These are phyloP conservation scores for Rhododendron mucronatum DNA, from an alignment of 148 eudicot genomes.

Conservation along the genomic window DNA sequence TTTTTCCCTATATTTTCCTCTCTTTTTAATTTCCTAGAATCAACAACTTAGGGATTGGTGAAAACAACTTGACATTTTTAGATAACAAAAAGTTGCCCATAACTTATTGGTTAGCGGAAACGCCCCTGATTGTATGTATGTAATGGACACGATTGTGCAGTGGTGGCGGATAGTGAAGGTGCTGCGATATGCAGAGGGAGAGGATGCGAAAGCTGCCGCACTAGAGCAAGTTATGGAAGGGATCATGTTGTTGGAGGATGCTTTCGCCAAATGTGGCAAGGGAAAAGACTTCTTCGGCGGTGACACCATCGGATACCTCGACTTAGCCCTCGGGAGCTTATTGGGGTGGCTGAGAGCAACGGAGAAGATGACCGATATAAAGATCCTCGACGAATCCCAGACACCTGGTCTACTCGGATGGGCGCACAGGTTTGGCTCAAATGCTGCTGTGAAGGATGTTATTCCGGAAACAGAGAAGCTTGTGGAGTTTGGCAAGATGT, in stretches of 20 bases:
- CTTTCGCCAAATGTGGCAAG: slow-evolving; percentile 24
- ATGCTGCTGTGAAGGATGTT: slow-evolving; percentile 28
- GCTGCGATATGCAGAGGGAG: background rate
- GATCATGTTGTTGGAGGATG: slow-evolving; percentile 19
- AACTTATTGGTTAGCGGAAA: no score
- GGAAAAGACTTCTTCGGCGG: slow-evolving; percentile 25
- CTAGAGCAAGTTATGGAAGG: slow-evolving; percentile 14
- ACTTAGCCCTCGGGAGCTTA: slow-evolving; percentile 31
- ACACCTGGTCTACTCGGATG: slow-evolving; percentile 24
- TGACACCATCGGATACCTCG: slow-evolving; percentile 25
- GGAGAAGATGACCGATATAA: slow-evolving; percentile 2
- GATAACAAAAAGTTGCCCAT: no score
- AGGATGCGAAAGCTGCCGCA: background rate
- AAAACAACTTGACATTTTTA: no score
- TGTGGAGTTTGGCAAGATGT: no score
- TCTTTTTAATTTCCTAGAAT: no score
- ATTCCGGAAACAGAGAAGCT: background rate
- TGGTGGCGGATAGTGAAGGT: slow-evolving; percentile 1
- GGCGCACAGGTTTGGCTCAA: slow-evolving; percentile 23
- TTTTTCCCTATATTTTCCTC: no score
- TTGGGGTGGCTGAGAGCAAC: slow-evolving; percentile 24
- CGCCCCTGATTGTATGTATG: background rate
- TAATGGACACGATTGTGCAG: background rate
- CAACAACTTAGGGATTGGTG: no score
- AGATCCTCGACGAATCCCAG: slow-evolving; percentile 22